Percentiles rank a stretch among this genome's conserved stretches.
Conservation (phyloP, 352 stramenopile species). For the Phytophthora boehmeriae region DNA sequence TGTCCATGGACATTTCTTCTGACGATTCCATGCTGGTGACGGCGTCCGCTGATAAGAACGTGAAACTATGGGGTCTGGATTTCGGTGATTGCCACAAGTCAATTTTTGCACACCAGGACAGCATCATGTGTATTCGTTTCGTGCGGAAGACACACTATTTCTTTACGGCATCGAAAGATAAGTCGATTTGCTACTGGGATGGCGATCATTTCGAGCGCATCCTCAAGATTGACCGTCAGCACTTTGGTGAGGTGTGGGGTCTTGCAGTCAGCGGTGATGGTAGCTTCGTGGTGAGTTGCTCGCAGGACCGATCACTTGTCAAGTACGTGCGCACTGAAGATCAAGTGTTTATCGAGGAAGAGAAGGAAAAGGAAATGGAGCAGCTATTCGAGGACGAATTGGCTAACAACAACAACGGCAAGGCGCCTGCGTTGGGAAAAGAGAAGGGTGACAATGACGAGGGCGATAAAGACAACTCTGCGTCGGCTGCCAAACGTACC, state of each 20-base stretch:
- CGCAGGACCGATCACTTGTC: constrained; percentile 96
- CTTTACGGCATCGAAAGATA: constrained; percentile 98
- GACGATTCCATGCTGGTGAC: constrained; percentile 98
- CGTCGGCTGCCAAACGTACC: constrained; percentile 91
- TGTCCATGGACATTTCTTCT: constrained; percentile 97
- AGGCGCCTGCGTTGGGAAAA: constrained; percentile 65
- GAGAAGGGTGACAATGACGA: constrained; percentile 47
- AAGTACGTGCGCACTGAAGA: constrained; percentile 97
- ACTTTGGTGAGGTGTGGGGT: constrained; percentile 89
- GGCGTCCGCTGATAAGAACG: constrained; percentile 98
- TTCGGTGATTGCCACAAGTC: constrained; percentile 99
- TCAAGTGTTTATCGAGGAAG: constrained; percentile 98
- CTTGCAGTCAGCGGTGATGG: constrained; percentile 92
- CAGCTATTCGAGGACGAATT: constrained; percentile 95
- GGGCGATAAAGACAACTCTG: constrained; percentile 60
- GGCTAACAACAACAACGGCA: constrained; percentile 75
- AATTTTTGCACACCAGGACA: constrained; percentile 98
- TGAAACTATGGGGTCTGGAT: constrained; percentile 99
- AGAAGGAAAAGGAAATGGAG: constrained; percentile 96
- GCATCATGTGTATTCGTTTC: constrained; percentile 97
- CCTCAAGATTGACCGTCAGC: constrained; percentile 74
- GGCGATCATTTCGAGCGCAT: constrained; percentile 97
- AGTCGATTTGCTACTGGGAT: constrained; percentile 98
- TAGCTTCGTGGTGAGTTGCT: constrained; percentile 94
- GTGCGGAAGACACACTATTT: constrained; percentile 98